Evolutionary conservation across 1,284 basidiomycete species (phyloP), one percentile per base, ranked within the genome.

Genomic region (Cronartium quercuum): DNA sequence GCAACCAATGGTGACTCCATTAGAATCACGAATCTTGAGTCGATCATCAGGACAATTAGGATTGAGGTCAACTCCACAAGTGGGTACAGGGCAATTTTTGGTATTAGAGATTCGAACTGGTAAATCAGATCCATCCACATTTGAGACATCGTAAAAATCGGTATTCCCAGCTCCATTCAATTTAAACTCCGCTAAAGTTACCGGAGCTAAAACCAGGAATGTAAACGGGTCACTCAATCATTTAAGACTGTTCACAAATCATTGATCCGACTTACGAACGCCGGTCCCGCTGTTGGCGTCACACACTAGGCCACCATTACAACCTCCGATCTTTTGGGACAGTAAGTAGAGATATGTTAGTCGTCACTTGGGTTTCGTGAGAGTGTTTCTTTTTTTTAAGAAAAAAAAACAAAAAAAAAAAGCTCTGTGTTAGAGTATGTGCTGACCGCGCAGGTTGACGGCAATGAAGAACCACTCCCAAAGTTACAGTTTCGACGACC

Each of bases 71-170:
- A 55, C 57, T 38, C 64, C 41, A 67, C 79, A 80, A 37, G 61
- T 62, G 1, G 76, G 75, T 6, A 40, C 47, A 21, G 74, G 63
- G 55, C 76, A 77, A 1, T 69, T 70, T 13, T 51, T 69, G 57
- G 42, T 74, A 44, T 76, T 76, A 29, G 76, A 78, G 38, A 80
- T 77, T 24, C 61, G 64, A 42, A 79, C 66, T 6, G 80, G 80
- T 13, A 80, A 55, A 65, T 80, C 79, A 67, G 75, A 78, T 15
- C 80, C 80, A 65, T 80, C 80, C 12, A 80, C 80, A 38, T 78
- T 57, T 35, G 78, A 78, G 13, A 80, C 78, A 70, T 80, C 79
- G 73, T 79, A 79, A 63, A 80, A 78, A 68, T 78, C 77, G n/a
- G 65, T 55, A 58, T 74, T 34, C 5, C 76, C 57, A 42, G 77